Percentiles rank a stretch among this genome's conserved stretches.
Evolutionary conservation across 768 basidiomycete species (phyloP).

Genomic region (Pisolithus sp.): DNA sequence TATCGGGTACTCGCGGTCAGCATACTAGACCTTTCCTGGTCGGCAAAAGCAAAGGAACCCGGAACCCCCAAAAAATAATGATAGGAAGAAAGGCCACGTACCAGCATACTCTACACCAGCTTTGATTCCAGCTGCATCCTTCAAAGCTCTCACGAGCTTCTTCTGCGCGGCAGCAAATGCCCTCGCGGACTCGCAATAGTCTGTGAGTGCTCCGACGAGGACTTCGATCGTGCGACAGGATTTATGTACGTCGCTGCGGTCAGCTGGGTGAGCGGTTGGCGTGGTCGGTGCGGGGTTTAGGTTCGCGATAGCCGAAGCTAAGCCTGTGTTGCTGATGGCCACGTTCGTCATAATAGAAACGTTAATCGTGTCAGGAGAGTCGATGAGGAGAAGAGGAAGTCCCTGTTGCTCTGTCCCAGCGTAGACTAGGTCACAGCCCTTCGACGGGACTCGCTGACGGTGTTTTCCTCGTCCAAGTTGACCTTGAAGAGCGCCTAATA

Average conservation of each 20-base stretch:
- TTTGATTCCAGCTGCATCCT: slow-evolving; percentile 57
- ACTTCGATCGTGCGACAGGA: slow-evolving; percentile 71
- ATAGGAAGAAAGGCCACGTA: slow-evolving; percentile 43
- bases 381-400: not conserved
- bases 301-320: not conserved
- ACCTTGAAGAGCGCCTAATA: not conserved
- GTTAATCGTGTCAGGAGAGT: too few species aligned
- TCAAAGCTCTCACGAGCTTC: slow-evolving; percentile 65
- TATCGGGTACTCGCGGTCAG: slow-evolving; percentile 21
- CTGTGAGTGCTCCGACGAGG: slow-evolving; percentile 58
- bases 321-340: not conserved
- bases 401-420: not conserved
- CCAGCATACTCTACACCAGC: slow-evolving; percentile 58
- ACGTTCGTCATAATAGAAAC: not conserved
- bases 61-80: too few species aligned
- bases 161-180: slow-evolving; percentile 62
- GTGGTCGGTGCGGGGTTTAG: slow-evolving; percentile 1
- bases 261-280: slow-evolving; percentile 35
- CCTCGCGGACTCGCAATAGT: slow-evolving; percentile 68
- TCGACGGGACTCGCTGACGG: too few species aligned
- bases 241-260: slow-evolving; percentile 71
- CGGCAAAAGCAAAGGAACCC: slow-evolving; percentile 25
- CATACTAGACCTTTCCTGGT: not conserved
- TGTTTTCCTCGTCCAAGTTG: not conserved
- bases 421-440: too few species aligned